Evolutionary conservation across 2,329 filamentous ascomycete species (phyloP), one percentile per base, ranked within the genome.

Genomic region (Exophiala dermatitidis): DNA sequence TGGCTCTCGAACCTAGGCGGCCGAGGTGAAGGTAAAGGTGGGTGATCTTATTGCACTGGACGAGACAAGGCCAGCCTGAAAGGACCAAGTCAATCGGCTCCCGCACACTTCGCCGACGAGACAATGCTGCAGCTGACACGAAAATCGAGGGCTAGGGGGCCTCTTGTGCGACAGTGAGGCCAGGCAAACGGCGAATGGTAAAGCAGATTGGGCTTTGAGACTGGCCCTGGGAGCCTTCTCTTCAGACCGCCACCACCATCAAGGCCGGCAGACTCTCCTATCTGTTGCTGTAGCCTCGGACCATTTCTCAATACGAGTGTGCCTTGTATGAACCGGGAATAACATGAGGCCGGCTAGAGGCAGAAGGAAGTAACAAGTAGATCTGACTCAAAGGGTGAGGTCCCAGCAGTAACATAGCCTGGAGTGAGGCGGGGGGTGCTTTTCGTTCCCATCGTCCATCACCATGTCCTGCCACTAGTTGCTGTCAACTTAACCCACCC

Each of bases 161-260:
- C 38, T 28, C 38, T 41, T 41, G 38, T 41, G 38, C 12, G 10
- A 41, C 38, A 26, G 38, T 41, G 38, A 41, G 28, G 38, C 38
- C 38, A 41, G 38, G 38, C 38, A 41, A 28, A 26, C 38, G 38
- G 12, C 38, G 38, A 41, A 41, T 41, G 38, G 19, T 9, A 26
- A 5, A 9, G 3, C 12, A 41, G 12, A 10, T 28, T 41, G 38
- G 38, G 38, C 38, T 34, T 34, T 6, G 33, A 10, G 19, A 41
- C 19, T 5, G 38, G 38, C 38, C 12, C 3, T 26, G 38, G 38
- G 38, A 26, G 38, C 58, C 58, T 29, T 57, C 56, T 47, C 59
- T 54, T 43, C 46, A 55, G 43, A 56, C 59, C 50, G 56, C 56
- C 28, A 59, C 56, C 30, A 53, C 48, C 50, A 56, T 54, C n/a